phyloP scores from a whole-genome alignment of 257 asterid genomes.

The Sherardia arvensis region DNA sequence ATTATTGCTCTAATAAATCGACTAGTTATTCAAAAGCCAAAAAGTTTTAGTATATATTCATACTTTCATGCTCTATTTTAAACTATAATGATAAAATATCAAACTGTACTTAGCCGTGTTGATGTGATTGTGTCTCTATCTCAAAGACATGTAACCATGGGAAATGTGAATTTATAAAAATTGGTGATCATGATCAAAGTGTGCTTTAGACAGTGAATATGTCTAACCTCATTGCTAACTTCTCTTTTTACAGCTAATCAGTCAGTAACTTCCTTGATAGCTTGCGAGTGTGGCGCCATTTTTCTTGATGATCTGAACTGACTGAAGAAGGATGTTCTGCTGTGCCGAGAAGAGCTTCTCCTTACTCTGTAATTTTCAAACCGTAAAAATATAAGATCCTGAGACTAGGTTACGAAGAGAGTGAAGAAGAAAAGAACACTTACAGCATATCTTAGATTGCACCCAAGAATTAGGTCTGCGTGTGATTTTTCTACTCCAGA shows the following conservation, averaged over 20 bases:
- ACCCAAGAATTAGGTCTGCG: constrained; percentile 77
- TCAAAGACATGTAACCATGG: no score
- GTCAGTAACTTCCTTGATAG: constrained; percentile 18
- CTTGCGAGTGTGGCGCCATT: constrained; percentile 66
- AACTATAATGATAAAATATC: no score
- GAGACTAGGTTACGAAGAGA: no score
- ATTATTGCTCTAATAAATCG: no score
- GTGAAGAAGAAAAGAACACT: not conserved
- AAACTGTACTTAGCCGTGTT: no score
- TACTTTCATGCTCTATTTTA: no score
- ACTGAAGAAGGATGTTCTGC: constrained; percentile 66
- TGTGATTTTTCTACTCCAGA: constrained; percentile 58
- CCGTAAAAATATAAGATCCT: no score
- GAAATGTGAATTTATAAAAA: no score
- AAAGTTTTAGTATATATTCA: no score
- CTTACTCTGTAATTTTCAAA: constrained; percentile 38
- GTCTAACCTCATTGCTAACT: constrained; percentile 1
- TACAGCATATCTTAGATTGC: constrained; percentile 71
- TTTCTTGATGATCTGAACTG: constrained; percentile 56
- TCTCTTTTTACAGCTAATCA: constrained; percentile 4
- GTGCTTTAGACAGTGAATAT: not conserved
- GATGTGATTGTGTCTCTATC: no score
- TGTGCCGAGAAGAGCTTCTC: constrained; percentile 34
- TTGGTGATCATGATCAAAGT: no score
- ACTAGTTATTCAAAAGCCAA: no score